A percentile compares a stretch with the other conserved stretches of the same genome.
Conservation (phyloP, 257 asterid species). For the Solanum peruvianum region DNA sequence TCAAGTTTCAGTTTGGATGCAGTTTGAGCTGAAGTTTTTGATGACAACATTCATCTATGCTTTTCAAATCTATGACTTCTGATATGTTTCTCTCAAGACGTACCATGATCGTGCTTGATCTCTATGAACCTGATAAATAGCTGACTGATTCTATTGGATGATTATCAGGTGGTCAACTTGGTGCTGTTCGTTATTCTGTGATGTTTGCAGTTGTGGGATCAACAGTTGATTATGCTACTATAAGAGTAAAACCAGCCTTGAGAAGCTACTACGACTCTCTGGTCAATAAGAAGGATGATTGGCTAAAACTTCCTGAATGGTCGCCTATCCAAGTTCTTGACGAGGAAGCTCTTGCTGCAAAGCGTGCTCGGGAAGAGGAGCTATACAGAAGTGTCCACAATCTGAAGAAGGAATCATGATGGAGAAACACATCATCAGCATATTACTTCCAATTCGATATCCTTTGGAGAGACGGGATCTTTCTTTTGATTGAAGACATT, state of each 20-base stretch:
- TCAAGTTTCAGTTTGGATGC: background rate
- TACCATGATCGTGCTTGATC: background rate
- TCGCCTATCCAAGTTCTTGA: conserved; percentile 80
- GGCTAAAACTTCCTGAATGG: conserved; percentile 84
- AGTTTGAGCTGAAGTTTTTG: background rate
- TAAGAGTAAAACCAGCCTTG: conserved; percentile 40
- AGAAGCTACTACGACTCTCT: conserved; percentile 15
- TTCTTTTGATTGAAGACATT: no score
- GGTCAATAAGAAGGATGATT: conserved; percentile 23
- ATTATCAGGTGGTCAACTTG: conserved; percentile 55
- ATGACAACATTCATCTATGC: background rate
- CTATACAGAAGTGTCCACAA: conserved; percentile 41
- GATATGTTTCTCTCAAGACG: background rate
- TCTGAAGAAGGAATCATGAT: conserved; percentile 46
- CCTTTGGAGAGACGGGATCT: background rate
- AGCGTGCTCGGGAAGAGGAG: conserved; percentile 60
- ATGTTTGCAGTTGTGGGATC: conserved; percentile 81
- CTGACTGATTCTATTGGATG: background rate
- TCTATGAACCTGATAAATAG: background rate
- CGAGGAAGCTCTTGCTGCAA: conserved; percentile 86
- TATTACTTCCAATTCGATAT: background rate
- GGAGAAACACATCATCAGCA: background rate
- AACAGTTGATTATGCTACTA: conserved; percentile 54
- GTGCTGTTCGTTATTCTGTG: conserved; percentile 68
- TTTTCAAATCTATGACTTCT: background rate